phyloP scores from a whole-genome alignment of 2,329 filamentous ascomycete genomes.

The Beauveria medogensis region DNA sequence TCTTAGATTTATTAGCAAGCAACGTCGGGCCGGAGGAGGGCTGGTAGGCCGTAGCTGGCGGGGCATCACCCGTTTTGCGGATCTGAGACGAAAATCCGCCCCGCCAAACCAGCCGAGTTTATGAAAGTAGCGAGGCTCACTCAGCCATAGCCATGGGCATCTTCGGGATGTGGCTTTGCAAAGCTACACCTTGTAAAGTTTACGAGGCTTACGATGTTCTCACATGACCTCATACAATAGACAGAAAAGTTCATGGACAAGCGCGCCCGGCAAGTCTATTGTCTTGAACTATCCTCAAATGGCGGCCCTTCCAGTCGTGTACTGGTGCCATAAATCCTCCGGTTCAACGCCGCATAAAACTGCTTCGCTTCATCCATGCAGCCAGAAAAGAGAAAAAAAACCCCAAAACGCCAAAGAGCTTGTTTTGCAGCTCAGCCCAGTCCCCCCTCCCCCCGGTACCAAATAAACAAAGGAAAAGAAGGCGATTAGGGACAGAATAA shows the following conservation, averaged over 20 bases:
- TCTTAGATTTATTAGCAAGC: too few species aligned
- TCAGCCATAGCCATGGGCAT: neutral
- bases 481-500: neutral
- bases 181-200: neutral
- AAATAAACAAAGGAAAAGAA: constrained; percentile 1
- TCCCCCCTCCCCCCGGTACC: neutral
- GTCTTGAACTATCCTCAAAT: constrained; percentile 7
- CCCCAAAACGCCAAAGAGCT: constrained; percentile 7
- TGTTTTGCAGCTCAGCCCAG: neutral
- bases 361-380: constrained; percentile 10
- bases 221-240: neutral
- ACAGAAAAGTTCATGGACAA: constrained; percentile 2
- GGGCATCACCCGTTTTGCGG: neutral
- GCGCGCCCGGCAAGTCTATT: constrained; percentile 9
- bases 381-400: neutral
- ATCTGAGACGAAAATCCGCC: neutral
- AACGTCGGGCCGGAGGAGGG: neutral
- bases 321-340: neutral
- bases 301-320: constrained; percentile 4
- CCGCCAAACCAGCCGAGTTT: neutral
- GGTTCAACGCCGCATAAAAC: neutral
- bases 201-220: too few species aligned
- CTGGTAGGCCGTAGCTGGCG: neutral
- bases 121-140: neutral
- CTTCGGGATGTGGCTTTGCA: neutral